Evolutionary conservation across 2,329 filamentous ascomycete species (phyloP).

Genomic region (Aspergillus brasiliensis): DNA sequence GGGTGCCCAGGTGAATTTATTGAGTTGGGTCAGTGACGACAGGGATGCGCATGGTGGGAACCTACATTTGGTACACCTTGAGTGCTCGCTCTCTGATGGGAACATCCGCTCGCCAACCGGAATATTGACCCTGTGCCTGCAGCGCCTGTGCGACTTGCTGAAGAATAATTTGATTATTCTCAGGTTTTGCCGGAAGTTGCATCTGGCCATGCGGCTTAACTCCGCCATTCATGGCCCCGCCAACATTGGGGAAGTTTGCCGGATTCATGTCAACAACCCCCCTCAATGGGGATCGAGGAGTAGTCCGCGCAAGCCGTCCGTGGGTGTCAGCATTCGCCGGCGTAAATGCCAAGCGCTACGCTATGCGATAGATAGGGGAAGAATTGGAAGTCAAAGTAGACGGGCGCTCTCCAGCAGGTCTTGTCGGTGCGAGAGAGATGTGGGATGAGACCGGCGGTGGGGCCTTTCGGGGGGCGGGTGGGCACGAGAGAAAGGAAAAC

Average conservation of each 20-base stretch:
- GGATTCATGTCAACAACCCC: constrained; percentile 48
- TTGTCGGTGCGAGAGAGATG: not conserved
- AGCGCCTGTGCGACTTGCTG: constrained; percentile 44
- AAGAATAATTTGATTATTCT: constrained; percentile 41
- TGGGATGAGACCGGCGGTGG: constrained; percentile 2
- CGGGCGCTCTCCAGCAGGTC: not conserved
- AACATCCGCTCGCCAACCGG: constrained; percentile 49
- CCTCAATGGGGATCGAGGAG: constrained; percentile 40
- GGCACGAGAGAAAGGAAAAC: not conserved
- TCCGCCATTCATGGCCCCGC: constrained; percentile 37
- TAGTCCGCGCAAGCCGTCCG: constrained; percentile 33
- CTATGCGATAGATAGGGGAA: constrained; percentile 9
- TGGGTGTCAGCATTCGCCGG: constrained; percentile 42
- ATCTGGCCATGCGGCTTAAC: constrained; percentile 36
- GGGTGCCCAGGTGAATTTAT: not conserved
- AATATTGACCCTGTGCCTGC: constrained; percentile 45
- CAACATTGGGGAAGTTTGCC: constrained; percentile 41
- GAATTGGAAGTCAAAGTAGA: not conserved
- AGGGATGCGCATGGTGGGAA: constrained; percentile 10
- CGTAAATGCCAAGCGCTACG: constrained; percentile 15
- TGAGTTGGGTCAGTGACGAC: not conserved
- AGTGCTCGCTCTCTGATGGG: constrained; percentile 41
- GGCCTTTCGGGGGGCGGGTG: not conserved
- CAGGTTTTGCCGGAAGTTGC: constrained; percentile 33
- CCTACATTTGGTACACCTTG: constrained; percentile 49